A percentile compares a stretch with the other conserved stretches of the same genome.
Conservation (phyloP, 495 filamentous ascomycete species). For the Hyaloscypha bicolor region DNA sequence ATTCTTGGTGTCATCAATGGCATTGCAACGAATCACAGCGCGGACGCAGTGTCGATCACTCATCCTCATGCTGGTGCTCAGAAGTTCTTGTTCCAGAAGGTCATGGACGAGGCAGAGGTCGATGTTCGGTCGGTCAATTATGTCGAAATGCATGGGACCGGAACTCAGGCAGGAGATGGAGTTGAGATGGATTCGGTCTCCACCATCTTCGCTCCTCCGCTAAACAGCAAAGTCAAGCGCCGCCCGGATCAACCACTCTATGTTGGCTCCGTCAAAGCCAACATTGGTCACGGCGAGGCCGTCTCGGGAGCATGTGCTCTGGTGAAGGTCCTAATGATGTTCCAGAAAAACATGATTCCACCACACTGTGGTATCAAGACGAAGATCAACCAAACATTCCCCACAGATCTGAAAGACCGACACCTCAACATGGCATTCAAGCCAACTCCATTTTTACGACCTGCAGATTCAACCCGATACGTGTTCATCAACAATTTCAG, state of each 20-base stretch:
- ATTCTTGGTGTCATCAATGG: conserved; percentile 70
- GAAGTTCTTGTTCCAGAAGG: conserved; percentile 46
- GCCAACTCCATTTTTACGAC: conserved; percentile 63
- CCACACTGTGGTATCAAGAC: conserved; percentile 86
- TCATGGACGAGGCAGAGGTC: conserved; percentile 70
- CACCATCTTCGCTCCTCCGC: conserved; percentile 78
- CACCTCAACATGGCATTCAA: conserved; percentile 67
- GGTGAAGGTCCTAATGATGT: conserved; percentile 85
- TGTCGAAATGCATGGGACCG: conserved; percentile 87
- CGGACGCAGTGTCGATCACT: conserved; percentile 76
- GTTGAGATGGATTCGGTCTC: conserved; percentile 78
- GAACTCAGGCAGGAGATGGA: conserved; percentile 79
- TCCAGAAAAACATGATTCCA: conserved; percentile 74
- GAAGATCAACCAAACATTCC: conserved; percentile 78
- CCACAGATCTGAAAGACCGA: conserved; percentile 69
- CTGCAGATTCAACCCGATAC: conserved; percentile 55
- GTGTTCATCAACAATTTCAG: conserved; percentile 72
- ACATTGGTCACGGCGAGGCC: conserved; percentile 89
- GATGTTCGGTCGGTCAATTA: conserved; percentile 76
- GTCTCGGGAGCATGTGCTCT: conserved; percentile 81
- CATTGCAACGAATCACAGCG: conserved; percentile 74
- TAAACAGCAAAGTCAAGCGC: conserved; percentile 42
- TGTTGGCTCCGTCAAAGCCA: conserved; percentile 83
- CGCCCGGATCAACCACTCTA: conserved; percentile 73
- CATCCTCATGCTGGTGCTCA: conserved; percentile 64